Base-by-base conservation (phyloP, 2,329 filamentous ascomycete species). In the Malbranchea cinnamomea region DNA sequence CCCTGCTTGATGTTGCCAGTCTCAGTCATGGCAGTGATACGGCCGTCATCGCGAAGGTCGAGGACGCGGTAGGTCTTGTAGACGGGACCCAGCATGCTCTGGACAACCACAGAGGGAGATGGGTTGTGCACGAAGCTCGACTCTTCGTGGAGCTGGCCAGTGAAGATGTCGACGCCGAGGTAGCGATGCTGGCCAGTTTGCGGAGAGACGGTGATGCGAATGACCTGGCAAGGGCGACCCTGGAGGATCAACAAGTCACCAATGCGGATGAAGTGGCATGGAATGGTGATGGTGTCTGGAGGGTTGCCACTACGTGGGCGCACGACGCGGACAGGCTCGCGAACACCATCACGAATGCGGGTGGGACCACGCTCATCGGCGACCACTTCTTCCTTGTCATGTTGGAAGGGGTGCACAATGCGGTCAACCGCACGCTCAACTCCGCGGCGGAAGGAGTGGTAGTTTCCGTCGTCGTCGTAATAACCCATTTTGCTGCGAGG, bases 61-160 rank as follows among this genome's bases (percentile, higher is more conserved):
- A 98, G 78, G 56, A 98, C 87, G 54, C 89, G 85, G 78, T 98
- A 98, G 73, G 95, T 89, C 83, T 95, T 95, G 83, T 95, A 94
- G 67, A 95, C 76, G 41, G 89, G 89, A 49, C 87, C 89, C 45
- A 92, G 80, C 84, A 98, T 95, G 67, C 87, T 95, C 78, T 98
- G 89, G 52, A 98, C 87, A 41, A 95, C 75, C 38, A 98, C 89
- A 47, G 82, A 93, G 47, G 87, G 87, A 44, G 80, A 82, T 43
- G 89, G 89, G 78, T 92, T 91, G 64, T 82, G 85, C 66, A 95
- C 76, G 67, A 93, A 94, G 50, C 79, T 87, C 34, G 83, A 93
- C 78, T 98, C 89, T 68, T 98, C 89, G 56, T 95, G 84, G 44
- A 98, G 74, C 69, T 95, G 83, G 74, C 93, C 92, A 71, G 85